Evolutionary conservation across 1,284 basidiomycete genomes (phyloP).

Genomic region (Laetiporus sulphureus): DNA sequence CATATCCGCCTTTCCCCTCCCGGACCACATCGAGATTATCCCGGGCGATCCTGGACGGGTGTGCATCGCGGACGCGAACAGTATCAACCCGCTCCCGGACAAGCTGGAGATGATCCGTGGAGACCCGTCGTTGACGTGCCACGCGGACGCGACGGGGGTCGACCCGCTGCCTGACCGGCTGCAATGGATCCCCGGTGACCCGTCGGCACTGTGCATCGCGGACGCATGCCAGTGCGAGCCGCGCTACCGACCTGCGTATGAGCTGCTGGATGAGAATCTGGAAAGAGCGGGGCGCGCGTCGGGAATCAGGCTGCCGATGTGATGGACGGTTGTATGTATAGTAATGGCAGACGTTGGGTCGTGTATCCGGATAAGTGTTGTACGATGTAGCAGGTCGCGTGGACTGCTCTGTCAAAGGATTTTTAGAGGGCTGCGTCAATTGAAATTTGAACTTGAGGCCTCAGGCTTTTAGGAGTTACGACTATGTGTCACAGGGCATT

Average conservation of each 20-base stretch:
- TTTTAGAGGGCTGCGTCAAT: no score
- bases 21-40: constrained; percentile 6
- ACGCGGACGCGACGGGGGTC: constrained; percentile 3
- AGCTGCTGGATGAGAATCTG: constrained; percentile 66
- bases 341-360: no score
- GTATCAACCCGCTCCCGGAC: constrained; percentile 5
- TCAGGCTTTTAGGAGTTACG: no score
- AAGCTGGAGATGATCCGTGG: constrained; percentile 3
- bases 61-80: constrained; percentile 6
- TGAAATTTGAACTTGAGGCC: no score
- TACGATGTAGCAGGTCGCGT: no score
- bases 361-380: no score
- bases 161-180: constrained; percentile 14
- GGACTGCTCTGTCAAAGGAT: no score
- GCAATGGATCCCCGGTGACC: constrained; percentile 11
- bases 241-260: constrained; percentile 72
- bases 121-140: constrained; percentile 1
- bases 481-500: no score
- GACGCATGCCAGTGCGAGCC: constrained; percentile 13
- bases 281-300: constrained; percentile 50
- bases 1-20: not conserved
- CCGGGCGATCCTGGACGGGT: constrained; percentile 4
- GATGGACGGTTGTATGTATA: not conserved
- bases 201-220: constrained; percentile 10
- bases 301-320: not conserved